Evolutionary conservation across 2,329 filamentous ascomycete genomes (phyloP), one percentile per base, ranked within the genome.

Genomic region (Onygenales sp.): DNA sequence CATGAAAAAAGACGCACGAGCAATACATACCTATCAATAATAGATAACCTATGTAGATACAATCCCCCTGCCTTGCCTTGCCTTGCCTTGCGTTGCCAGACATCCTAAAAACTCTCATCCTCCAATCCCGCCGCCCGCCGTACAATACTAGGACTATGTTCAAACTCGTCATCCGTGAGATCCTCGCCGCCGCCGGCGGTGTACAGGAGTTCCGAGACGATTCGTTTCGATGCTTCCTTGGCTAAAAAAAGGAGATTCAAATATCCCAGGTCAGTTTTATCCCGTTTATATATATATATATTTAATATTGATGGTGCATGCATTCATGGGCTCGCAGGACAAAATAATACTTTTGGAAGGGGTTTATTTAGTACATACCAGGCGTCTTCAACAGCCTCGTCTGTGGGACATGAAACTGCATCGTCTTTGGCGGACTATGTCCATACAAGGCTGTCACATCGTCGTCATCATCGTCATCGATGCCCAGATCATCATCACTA

Each of bases 341-440:
- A 17, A 17, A 17, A 17, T 17, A 17, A 17, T 17, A 17, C 17
- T 17, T 17, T 17, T 17, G 39, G 7, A 13, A 43, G 27, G 21
- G 38, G 5, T n/a, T 13, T 51, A 27, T 13, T 35, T 1, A 42
- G 14, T 46, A 61, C 69, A 52, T 62, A 75, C 73, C 73, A 53
- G 75, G 75, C 13, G 75, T 77, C 57, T 74, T 72, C 64, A 77
- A 68, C 31, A 77, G 59, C 38, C 73, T 68, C 55, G 70, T 74
- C 58, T 77, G 74, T 21, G 75, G 75, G 50, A 77, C 69, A 64
- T 77, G 75, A 55, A 77, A 77, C 51, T 77, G 75, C 73, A 77
- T 77, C 10, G 75, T 77, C 76, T 97, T 97, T 0, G 93, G 93
- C 32, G 93, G 93, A 64, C 89, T 95, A 70, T 90, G 85, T 5